Evolutionary conservation across 2,329 filamentous ascomycete genomes (phyloP), one percentile per base, ranked within the genome.

Genomic region (Talaromyces marneffei): DNA sequence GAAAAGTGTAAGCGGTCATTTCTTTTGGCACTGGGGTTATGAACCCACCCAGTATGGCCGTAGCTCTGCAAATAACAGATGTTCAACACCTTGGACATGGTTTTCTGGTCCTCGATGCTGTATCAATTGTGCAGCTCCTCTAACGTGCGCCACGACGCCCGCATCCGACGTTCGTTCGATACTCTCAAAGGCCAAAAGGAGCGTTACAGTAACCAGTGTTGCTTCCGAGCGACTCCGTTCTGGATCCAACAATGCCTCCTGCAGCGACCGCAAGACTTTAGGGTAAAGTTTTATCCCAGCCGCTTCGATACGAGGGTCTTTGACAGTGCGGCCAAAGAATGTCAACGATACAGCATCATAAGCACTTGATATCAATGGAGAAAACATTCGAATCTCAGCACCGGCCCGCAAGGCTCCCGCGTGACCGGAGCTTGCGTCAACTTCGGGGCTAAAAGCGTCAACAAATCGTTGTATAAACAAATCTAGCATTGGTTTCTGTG

Each of bases 361-460:
- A 0, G 74, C 74, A 57, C 74, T 72, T 1, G 66, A 66, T 9
- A 76, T 69, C 12, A 76, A 66, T 2, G 74, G 73, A 0, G 74
- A 75, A 39, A 75, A 76, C 72, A 76, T 75, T 54, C 74, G 72
- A 50, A 76, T 75, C 14, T 66, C 70, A 0, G 74, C 74, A 4
- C 73, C 74, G 12, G 70, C 70, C 35, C 74, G 71, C 18, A 76
- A 56, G 16, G 74, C 74, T 20, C 72, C 73, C 3, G 74, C 73
- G 20, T 68, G 69, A 4, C 74, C 74, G 4, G 70, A 67, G 31
- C 71, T 74, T 1, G 65, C 56, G 46, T 74, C 70, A 4, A 76
- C 73, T 40, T 75, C 64, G 1, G 74, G 74, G 57, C 74, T 75
- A 39, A 76, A 76, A 4, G 74, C 74, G 59, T 76, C 74, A 7